Conservation (phyloP, 805 yeast genomes). For the Starmera quercuum region DNA sequence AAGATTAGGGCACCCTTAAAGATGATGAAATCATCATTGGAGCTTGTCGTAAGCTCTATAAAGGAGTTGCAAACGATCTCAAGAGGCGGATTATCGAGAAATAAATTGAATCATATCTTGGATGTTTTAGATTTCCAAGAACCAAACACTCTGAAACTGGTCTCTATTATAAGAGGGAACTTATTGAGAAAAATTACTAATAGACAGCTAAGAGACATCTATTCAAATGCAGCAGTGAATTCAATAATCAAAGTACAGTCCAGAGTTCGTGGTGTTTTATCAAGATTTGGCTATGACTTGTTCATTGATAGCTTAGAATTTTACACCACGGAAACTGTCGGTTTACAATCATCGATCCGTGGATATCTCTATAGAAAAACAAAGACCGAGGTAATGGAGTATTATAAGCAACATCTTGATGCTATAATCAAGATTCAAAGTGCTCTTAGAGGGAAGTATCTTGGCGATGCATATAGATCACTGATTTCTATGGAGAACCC, state of each 20-base stretch:
- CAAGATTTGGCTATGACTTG: conserved; percentile 49
- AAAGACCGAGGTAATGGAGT: conserved; percentile 25
- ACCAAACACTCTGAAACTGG: conserved; percentile 21
- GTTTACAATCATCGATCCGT: conserved; percentile 48
- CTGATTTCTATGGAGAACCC: conserved; percentile 69
- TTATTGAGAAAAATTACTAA: conserved; percentile 21
- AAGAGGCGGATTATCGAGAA: conserved; percentile 35
- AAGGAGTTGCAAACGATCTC: conserved; percentile 45
- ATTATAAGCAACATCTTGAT: conserved; percentile 50
- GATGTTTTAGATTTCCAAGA: conserved; percentile 20
- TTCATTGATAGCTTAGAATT: conserved; percentile 45
- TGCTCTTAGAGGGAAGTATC: conserved; percentile 55
- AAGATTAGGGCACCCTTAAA: conserved; percentile 6
- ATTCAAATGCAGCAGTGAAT: not conserved
- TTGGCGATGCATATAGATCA: conserved; percentile 66
- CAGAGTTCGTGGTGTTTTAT: conserved; percentile 51
- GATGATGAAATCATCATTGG: conserved; percentile 1
- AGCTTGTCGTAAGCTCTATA: conserved; percentile 12
- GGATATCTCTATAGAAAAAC: conserved; percentile 36
- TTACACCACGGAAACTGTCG: conserved; percentile 29
- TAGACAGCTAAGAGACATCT: conserved; percentile 1
- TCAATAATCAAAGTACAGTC: conserved; percentile 44
- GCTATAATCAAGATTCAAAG: conserved; percentile 70
- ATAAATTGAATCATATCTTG: conserved; percentile 15
- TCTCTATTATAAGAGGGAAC: conserved; percentile 31